Conservation (phyloP, 2,329 filamentous ascomycete species). For the Chaetothyriales sp. region DNA sequence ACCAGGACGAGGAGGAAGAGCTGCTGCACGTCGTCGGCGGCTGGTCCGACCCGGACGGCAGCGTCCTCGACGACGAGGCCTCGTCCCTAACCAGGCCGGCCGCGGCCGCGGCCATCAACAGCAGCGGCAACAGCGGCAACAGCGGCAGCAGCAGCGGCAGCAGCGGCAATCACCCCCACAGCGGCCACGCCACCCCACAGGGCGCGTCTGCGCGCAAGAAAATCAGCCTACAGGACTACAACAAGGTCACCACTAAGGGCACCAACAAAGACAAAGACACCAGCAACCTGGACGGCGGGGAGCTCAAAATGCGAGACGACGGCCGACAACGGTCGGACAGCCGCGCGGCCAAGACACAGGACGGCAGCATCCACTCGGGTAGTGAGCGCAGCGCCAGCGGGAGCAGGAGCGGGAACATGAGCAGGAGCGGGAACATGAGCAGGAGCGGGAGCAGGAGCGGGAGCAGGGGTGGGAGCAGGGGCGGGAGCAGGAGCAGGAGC, state of each 20-base stretch:
- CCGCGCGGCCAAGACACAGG: neutral
- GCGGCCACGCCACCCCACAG: constrained; percentile 29
- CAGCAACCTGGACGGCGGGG: neutral
- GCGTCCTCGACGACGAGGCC: constrained; percentile 29
- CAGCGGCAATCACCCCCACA: constrained; percentile 4
- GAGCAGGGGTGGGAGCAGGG: neutral
- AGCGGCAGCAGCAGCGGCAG: neutral
- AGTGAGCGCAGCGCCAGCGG: neutral
- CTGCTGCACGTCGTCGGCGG: constrained; percentile 39
- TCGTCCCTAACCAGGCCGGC: constrained; percentile 1
- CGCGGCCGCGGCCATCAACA: constrained; percentile 4
- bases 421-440: neutral
- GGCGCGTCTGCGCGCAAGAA: constrained; percentile 41
- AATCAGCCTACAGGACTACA: constrained; percentile 49
- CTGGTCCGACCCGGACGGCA: constrained; percentile 37
- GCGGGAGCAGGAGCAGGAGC: neutral
- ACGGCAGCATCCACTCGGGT: neutral
- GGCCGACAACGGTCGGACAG: neutral
- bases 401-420: neutral
- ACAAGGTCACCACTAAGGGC: constrained; percentile 27
- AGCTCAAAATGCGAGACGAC: neutral
- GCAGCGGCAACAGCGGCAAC: neutral
- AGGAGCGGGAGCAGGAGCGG: neutral
- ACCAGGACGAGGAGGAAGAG: constrained; percentile 41
- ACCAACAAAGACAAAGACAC: constrained; percentile 23